Percentiles rank a stretch among this genome's conserved stretches.
phyloP scores from a whole-genome alignment of 2,329 filamentous ascomycete species.

The Sporothrix luriei region DNA sequence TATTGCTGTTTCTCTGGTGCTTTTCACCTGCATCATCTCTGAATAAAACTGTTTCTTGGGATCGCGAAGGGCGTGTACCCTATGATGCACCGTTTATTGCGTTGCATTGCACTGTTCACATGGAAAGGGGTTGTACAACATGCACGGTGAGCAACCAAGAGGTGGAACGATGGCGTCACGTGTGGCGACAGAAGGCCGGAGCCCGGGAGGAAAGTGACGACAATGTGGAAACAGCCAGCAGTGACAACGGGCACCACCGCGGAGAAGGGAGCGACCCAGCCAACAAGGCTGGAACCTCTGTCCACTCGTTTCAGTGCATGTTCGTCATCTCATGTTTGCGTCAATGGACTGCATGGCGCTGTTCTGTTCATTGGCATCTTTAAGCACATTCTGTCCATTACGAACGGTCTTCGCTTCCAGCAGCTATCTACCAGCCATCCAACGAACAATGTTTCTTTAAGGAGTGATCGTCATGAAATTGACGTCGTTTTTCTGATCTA shows the following conservation, averaged over 20 bases:
- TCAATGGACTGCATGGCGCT: neutral
- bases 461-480: neutral
- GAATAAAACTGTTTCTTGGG: neutral
- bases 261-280: neutral
- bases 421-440: neutral
- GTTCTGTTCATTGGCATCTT: neutral
- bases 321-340: neutral
- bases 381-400: neutral
- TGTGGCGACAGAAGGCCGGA: slow-evolving; percentile 22
- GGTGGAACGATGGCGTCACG: slow-evolving; percentile 29
- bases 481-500: slow-evolving; percentile 17
- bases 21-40: neutral
- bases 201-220: neutral
- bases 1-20: neutral
- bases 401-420: neutral
- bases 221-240: neutral
- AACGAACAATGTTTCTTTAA: neutral
- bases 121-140: slow-evolving; percentile 1
- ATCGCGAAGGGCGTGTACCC: neutral
- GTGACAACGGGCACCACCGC: neutral
- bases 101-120: slow-evolving; percentile 14
- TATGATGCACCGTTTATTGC: neutral
- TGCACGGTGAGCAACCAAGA: slow-evolving; percentile 15
- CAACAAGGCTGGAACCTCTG: neutral
- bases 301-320: slow-evolving; percentile 5